A percentile compares a stretch with the other conserved stretches of the same genome.
phyloP scores from a whole-genome alignment of 1,139 yeast species.

The Blastobotrys elegans region DNA sequence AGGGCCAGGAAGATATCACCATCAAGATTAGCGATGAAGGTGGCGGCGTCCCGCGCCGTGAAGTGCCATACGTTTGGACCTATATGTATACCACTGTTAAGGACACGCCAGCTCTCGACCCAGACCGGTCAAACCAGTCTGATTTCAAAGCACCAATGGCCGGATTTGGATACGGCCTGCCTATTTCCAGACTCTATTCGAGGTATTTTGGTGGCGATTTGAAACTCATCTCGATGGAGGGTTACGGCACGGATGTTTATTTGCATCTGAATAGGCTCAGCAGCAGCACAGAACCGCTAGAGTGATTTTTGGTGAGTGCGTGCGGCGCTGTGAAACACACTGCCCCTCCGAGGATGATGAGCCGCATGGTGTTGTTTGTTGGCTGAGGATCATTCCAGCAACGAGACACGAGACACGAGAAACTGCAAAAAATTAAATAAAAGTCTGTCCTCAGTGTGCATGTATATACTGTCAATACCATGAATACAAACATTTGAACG shows the following conservation, averaged over 20 bases:
- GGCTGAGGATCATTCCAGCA: no score
- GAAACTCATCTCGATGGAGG: constrained; percentile 85
- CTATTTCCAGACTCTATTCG: constrained; percentile 79
- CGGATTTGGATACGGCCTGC: constrained; percentile 89
- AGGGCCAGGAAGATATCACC: constrained; percentile 90
- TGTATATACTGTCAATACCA: no score
- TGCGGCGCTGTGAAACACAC: no score
- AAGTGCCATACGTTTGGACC: constrained; percentile 84
- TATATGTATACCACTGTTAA: constrained; percentile 85
- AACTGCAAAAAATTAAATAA: no score
- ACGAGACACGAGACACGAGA: no score
- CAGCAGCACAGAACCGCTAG: constrained; percentile 45
- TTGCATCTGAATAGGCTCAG: constrained; percentile 66
- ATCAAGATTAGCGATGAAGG: constrained; percentile 91
- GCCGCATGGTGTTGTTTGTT: no score
- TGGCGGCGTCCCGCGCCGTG: constrained; percentile 86
- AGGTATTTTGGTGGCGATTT: constrained; percentile 90
- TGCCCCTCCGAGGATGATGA: no score
- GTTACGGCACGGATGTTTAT: constrained; percentile 91
- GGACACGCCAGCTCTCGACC: constrained; percentile 64
- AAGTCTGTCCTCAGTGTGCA: no score
- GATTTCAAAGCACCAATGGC: constrained; percentile 89
- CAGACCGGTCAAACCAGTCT: constrained; percentile 41
- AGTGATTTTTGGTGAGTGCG: constrained; percentile 27
- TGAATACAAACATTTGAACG: no score